Evolutionary conservation across 108 stramenopile genomes (phyloP).

Genomic region (Stephanodiscus minutulus): DNA sequence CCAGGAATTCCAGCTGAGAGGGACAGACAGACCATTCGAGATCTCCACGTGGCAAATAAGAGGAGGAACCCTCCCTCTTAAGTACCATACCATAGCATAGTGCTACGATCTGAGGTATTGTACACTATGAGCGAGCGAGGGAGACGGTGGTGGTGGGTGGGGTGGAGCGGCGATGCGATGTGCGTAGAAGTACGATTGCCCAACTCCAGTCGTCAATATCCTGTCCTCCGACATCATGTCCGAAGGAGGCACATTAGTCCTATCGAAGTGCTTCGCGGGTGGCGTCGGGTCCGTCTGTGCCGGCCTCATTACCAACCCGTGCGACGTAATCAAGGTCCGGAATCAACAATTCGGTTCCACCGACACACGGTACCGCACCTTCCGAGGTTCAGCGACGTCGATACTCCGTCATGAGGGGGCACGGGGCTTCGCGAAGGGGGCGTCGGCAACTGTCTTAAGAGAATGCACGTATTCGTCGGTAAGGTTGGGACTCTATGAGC

Average conservation of each 20-base stretch:
- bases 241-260: background rate
- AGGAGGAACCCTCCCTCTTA: too few species aligned
- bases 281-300: constrained; percentile 32
- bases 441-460: constrained; percentile 23
- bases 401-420: constrained; percentile 20
- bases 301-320: constrained; percentile 28
- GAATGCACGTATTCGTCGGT: constrained; percentile 28
- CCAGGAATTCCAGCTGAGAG: too few species aligned
- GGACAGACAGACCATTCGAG: too few species aligned
- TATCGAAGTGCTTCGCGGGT: constrained; percentile 34
- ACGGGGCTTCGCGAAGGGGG: constrained; percentile 30
- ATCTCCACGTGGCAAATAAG: too few species aligned
- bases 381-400: constrained; percentile 3
- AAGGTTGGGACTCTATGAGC: constrained; percentile 36
- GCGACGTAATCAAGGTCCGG: constrained; percentile 28
- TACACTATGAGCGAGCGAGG: too few species aligned
- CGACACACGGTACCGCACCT: constrained; percentile 19
- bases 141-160: too few species aligned
- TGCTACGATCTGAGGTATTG: too few species aligned
- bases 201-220: too few species aligned
- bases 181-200: too few species aligned
- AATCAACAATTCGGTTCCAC: constrained; percentile 12
- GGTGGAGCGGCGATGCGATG: too few species aligned
- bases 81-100: too few species aligned
- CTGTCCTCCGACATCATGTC: too few species aligned